Conservation (phyloP, 2,329 filamentous ascomycete genomes). For the Talaromyces albobiverticillius region DNA sequence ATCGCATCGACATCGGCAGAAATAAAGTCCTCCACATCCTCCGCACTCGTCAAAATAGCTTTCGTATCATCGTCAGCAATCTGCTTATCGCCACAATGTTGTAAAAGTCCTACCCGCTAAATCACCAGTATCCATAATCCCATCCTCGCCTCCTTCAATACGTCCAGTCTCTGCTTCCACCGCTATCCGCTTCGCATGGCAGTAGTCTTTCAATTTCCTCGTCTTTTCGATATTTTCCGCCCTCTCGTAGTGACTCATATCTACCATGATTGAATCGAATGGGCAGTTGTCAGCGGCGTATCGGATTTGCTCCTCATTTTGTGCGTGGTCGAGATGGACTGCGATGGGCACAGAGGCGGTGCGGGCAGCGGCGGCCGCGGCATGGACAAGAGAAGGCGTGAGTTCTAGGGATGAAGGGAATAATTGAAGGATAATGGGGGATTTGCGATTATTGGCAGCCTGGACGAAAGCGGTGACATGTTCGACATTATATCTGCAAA, state of each 20-base stretch:
- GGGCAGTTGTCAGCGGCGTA: not conserved
- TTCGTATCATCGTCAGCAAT: not conserved
- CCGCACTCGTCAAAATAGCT: not conserved
- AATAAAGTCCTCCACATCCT: not conserved
- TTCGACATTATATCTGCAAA: not conserved
- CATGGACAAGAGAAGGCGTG: not conserved
- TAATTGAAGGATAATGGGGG: not conserved
- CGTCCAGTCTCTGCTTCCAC: conserved; percentile 4
- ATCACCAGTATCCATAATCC: not conserved
- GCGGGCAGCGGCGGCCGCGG: not conserved
- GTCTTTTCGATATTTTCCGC: not conserved
- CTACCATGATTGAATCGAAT: not conserved
- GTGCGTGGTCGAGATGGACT: not conserved
- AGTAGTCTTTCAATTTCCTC: not conserved
- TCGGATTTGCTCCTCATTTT: not conserved
- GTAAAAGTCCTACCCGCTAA: not conserved
- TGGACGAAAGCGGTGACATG: not conserved
- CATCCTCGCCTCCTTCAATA: conserved; percentile 2
- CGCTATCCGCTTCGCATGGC: not conserved
- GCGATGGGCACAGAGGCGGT: not conserved
- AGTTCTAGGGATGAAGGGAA: not conserved
- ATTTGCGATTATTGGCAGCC: not conserved
- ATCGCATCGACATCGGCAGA: not conserved
- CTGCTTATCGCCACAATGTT: too few species aligned
- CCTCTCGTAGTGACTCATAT: conserved; percentile 3